A percentile compares a stretch with the other conserved stretches of the same genome.
These are phyloP conservation scores for Phytophthora pinifolia DNA, from an alignment of 352 stramenopile species.

Conservation along the genomic window DNA sequence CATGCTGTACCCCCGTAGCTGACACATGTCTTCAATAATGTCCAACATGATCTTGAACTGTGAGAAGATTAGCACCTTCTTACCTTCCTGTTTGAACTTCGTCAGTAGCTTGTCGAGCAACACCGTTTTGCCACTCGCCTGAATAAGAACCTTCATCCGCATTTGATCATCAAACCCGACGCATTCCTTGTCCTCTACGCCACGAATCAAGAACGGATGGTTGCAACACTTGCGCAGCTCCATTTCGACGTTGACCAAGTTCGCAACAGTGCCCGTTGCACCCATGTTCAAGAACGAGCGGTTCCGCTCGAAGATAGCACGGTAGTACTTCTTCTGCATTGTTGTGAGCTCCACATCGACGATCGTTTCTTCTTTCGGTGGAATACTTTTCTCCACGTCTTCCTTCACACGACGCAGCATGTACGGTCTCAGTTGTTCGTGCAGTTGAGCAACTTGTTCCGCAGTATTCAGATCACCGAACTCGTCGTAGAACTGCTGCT, in stretches of 20 bases:
- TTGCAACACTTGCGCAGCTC: constrained; percentile 99
- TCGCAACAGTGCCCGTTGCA: constrained; percentile 90
- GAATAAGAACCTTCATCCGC: constrained; percentile 72
- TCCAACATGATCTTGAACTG: constrained; percentile 99
- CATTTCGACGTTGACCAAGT: constrained; percentile 99
- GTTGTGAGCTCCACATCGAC: constrained; percentile 99
- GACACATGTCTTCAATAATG: constrained; percentile 91
- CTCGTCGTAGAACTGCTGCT: constrained; percentile 95
- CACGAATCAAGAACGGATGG: constrained; percentile 98
- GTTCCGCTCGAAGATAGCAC: constrained; percentile 99
- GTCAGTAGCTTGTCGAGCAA: constrained; percentile 98
- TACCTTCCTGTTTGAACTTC: constrained; percentile 95
- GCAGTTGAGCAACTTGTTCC: constrained; percentile 95
- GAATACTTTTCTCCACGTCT: constrained; percentile 99
- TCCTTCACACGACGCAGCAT: constrained; percentile 99
- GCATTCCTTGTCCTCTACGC: constrained; percentile 98
- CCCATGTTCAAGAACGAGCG: constrained; percentile 89
- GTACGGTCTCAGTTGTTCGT: constrained; percentile 97
- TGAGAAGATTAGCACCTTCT: constrained; percentile 99
- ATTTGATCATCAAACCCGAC: constrained; percentile 64
- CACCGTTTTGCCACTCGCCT: constrained; percentile 97
- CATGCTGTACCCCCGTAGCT: constrained; percentile 84
- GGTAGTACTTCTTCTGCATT: constrained; percentile 97
- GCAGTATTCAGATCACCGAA: constrained; percentile 97
- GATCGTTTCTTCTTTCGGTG: constrained; percentile 98